Evolutionary conservation across 2,329 filamentous ascomycete species (phyloP).

Genomic region (Diaporthe longicolla): DNA sequence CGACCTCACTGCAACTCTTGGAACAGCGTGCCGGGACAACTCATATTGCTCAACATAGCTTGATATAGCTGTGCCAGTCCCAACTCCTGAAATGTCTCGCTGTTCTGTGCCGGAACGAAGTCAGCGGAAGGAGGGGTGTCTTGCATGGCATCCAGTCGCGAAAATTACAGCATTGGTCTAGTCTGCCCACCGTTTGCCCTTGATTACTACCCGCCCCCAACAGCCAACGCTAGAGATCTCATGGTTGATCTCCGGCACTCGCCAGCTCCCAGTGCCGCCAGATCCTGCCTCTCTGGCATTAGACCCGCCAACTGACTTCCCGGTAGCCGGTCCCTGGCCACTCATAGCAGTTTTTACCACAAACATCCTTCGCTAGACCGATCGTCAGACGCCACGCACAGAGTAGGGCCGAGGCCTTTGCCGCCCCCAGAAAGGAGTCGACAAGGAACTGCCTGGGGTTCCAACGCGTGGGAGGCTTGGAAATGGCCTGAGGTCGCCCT

Average conservation of each 20-base stretch:
- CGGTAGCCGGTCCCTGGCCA: slow-evolving; percentile 10
- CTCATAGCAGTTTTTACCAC: neutral
- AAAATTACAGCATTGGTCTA: slow-evolving; percentile 7
- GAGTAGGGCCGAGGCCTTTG: slow-evolving; percentile 22
- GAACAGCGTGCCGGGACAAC: slow-evolving; percentile 14
- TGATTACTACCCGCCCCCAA: neutral
- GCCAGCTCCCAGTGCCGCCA: neutral
- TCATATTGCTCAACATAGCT: neutral
- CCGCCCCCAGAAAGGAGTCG: slow-evolving; percentile 7
- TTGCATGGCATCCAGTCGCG: neutral
- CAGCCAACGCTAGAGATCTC: neutral
- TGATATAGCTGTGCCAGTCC: neutral
- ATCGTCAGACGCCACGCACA: slow-evolving; percentile 9
- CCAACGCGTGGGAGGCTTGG: slow-evolving; percentile 25
- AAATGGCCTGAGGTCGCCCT: slow-evolving; percentile 32
- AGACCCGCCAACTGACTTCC: neutral
- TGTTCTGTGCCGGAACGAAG: neutral
- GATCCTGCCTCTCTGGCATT: neutral
- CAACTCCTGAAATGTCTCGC: no score
- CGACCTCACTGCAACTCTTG: slow-evolving; percentile 24
- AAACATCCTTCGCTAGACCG: slow-evolving; percentile 16
- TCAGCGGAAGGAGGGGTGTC: neutral
- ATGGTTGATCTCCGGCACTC: slow-evolving; percentile 24
- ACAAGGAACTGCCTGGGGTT: slow-evolving; percentile 20
- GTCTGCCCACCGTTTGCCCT: neutral